Conservation (phyloP, 2,329 filamentous ascomycete genomes). For the Penicillium janthinellum region DNA sequence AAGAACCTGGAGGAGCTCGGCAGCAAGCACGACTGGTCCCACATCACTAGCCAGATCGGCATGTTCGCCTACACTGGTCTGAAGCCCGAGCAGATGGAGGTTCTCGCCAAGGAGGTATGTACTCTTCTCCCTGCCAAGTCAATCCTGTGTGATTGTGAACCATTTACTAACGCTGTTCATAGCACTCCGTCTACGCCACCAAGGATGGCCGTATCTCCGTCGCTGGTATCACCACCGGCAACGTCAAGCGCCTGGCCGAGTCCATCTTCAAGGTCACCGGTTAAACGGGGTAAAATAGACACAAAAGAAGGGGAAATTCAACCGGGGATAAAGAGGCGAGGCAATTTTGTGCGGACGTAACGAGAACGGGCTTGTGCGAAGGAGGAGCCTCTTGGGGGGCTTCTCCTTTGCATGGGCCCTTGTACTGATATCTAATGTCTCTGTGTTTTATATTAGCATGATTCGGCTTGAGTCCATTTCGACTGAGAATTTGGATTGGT, state of each 20-base stretch:
- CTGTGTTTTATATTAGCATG: conserved; percentile 31
- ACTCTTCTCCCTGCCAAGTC: background rate
- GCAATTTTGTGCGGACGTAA: background rate
- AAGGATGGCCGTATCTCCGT: conserved; percentile 63
- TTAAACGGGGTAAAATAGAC: conserved; percentile 31
- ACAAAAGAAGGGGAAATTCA: background rate
- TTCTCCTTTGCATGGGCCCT: conserved; percentile 9
- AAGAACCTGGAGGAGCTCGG: conserved; percentile 92
- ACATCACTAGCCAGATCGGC: conserved; percentile 98
- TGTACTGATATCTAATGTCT: conserved; percentile 34
- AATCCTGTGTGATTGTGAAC: background rate
- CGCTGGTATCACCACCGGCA: conserved; percentile 52
- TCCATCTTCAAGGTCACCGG: conserved; percentile 55
- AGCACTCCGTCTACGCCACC: conserved; percentile 95
- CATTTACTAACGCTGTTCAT: conserved; percentile 16
- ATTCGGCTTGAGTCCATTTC: conserved; percentile 26
- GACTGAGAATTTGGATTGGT: conserved; percentile 24
- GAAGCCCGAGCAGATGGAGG: conserved; percentile 86
- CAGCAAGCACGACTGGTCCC: conserved; percentile 96
- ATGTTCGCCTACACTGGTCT: conserved; percentile 99
- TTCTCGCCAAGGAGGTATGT: conserved; percentile 76
- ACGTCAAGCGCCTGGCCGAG: conserved; percentile 54
- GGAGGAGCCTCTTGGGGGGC: background rate
- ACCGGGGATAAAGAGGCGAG: conserved; percentile 5
- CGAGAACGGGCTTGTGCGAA: background rate